A percentile compares a stretch with the other conserved stretches of the same genome.
These are phyloP conservation scores for Amanita phalloides DNA, from an alignment of 768 basidiomycete species.

Conservation along the genomic window DNA sequence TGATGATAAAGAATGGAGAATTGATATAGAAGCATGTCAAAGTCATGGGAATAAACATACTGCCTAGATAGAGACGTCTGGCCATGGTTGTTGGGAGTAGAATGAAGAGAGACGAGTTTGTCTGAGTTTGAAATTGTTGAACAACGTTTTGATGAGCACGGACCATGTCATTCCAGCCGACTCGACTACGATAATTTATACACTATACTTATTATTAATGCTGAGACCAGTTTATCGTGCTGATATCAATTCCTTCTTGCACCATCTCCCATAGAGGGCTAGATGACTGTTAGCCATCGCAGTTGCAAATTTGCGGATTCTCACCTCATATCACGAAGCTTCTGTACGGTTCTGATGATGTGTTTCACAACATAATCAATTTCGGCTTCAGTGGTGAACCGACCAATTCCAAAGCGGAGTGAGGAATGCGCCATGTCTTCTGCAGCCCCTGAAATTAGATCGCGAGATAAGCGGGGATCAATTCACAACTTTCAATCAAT, in stretches of 20 bases:
- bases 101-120: conserved; percentile 19
- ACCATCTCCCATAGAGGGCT: conserved; percentile 99
- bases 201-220: conserved; percentile 35
- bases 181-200: neutral
- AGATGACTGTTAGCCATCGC: conserved; percentile 5
- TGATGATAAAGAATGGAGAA: conserved; percentile 15
- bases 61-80: conserved; percentile 78
- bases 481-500: neutral
- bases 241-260: conserved; percentile 96
- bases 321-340: conserved; percentile 88
- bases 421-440: conserved; percentile 99
- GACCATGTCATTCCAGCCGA: conserved; percentile 19
- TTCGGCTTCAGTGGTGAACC: conserved; percentile 97
- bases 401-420: conserved; percentile 92
- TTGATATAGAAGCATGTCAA: neutral
- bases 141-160: conserved; percentile 26
- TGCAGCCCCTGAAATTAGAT: conserved; percentile 54
- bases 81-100: conserved; percentile 48
- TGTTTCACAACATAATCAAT: conserved; percentile 88
- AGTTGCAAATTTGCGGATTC: conserved; percentile 1
- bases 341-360: conserved; percentile 79
- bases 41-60: conserved; percentile 29
- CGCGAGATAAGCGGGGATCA: neutral
- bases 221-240: conserved; percentile 91
- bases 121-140: conserved; percentile 36